Percentiles rank a stretch among this genome's conserved stretches.
Conservation (phyloP, 495 filamentous ascomycete species). For the Lichenothelia convexa region DNA sequence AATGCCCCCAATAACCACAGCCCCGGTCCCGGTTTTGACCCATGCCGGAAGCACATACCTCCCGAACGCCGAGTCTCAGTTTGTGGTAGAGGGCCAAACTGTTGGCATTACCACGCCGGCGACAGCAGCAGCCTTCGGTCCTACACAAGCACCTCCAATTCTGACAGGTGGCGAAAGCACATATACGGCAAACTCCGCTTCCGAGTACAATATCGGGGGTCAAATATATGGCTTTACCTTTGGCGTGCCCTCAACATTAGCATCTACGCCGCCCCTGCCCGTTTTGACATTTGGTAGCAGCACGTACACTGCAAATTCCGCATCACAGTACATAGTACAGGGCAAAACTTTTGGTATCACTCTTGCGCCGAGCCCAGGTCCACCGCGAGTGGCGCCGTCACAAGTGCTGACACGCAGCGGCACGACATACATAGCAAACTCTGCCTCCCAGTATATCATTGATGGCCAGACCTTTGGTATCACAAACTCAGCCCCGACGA, state of each 20-base stretch:
- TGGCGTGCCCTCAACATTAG: no score
- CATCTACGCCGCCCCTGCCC: constrained; percentile 15
- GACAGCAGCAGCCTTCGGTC: no score
- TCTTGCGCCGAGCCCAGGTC: constrained; percentile 3
- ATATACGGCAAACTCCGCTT: constrained; percentile 16
- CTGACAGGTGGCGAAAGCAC: not conserved
- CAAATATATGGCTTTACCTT: no score
- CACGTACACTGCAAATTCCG: constrained; percentile 18
- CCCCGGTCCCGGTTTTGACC: no score
- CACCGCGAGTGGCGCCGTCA: constrained; percentile 1
- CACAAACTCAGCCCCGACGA: constrained; percentile 10
- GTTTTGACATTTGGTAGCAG: constrained; percentile 15
- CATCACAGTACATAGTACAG: constrained; percentile 17
- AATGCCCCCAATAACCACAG: no score
- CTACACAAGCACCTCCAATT: constrained; percentile 8
- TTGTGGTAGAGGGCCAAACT: constrained; percentile 14
- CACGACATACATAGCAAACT: constrained; percentile 14
- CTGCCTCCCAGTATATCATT: constrained; percentile 16
- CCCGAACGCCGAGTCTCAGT: constrained; percentile 16
- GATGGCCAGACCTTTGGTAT: constrained; percentile 14
- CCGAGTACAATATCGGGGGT: constrained; percentile 16
- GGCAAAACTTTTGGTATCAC: constrained; percentile 13
- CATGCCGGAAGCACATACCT: constrained; percentile 11
- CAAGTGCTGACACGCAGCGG: constrained; percentile 17
- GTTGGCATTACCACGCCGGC: no score